Evolutionary conservation across 148 eudicot species (phyloP).

Genomic region (Simmondsia chinensis): DNA sequence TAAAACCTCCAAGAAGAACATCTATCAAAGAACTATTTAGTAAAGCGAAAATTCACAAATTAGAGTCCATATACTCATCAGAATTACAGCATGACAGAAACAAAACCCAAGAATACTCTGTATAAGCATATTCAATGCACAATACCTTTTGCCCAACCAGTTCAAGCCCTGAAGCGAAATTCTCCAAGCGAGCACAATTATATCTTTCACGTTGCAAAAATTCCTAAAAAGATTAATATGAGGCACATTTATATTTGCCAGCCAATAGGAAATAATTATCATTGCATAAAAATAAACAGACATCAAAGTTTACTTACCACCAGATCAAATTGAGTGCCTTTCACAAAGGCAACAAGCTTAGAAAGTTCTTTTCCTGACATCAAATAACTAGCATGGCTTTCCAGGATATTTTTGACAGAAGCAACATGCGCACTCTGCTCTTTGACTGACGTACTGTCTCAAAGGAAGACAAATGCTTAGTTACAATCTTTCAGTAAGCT

Average conservation of each 20-base stretch:
- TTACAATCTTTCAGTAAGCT: not conserved
- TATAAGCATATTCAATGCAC: slow-evolving; percentile 1
- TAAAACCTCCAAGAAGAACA: too few species aligned
- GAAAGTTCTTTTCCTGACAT: slow-evolving; percentile 98
- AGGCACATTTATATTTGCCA: slow-evolving; percentile 1
- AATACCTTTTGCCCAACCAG: slow-evolving; percentile 74
- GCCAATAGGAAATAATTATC: slow-evolving; percentile 5
- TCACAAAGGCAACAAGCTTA: slow-evolving; percentile 95
- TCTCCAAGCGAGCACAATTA: slow-evolving; percentile 95
- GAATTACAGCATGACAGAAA: not conserved
- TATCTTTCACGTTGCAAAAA: slow-evolving; percentile 86
- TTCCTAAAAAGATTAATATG: slow-evolving; percentile 40
- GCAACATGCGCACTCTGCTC: slow-evolving; percentile 84
- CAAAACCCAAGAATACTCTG: not conserved
- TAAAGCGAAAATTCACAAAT: too few species aligned
- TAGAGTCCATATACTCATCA: too few species aligned
- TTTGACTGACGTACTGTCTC: slow-evolving; percentile 52
- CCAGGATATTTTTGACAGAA: slow-evolving; percentile 85
- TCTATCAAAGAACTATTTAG: too few species aligned
- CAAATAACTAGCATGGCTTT: slow-evolving; percentile 90
- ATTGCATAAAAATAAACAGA: not conserved
- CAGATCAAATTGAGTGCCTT: slow-evolving; percentile 96
- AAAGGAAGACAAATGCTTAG: slow-evolving; percentile 2
- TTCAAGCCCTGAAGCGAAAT: slow-evolving; percentile 85
- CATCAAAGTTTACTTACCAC: slow-evolving; percentile 39